These are phyloP conservation scores for Aspergillus sp. DNA, from an alignment of 2,329 filamentous ascomycete genomes.

Conservation along the genomic window DNA sequence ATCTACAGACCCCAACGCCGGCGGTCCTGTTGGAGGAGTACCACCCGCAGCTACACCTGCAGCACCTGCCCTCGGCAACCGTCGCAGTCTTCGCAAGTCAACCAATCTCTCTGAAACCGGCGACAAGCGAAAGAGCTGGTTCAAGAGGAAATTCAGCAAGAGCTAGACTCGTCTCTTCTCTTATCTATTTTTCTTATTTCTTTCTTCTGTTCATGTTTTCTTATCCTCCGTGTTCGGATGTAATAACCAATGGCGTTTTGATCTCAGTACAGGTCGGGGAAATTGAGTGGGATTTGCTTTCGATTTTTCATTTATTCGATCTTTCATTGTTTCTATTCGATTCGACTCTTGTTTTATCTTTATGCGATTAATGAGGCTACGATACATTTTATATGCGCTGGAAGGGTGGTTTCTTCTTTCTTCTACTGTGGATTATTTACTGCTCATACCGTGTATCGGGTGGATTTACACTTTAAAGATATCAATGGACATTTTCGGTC, in stretches of 20 bases:
- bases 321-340: neutral
- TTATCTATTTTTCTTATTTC: constrained; percentile 2
- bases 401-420: neutral
- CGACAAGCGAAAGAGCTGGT: constrained; percentile 88
- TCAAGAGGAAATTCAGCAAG: constrained; percentile 73
- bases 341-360: neutral
- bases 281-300: too few relatives aligned
- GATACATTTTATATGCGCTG: constrained; percentile 15
- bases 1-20: constrained; percentile 17
- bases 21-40: constrained; percentile 21
- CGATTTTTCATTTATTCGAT: too few relatives aligned
- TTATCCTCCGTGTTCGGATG: neutral
- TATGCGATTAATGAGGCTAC: constrained; percentile 18
- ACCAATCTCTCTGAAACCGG: constrained; percentile 13
- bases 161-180: constrained; percentile 10
- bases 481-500: too few relatives aligned
- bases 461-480: too few relatives aligned
- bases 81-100: constrained; percentile 18
- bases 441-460: too few relatives aligned
- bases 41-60: neutral
- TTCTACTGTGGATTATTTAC: too few relatives aligned
- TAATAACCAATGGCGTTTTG: neutral
- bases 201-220: constrained; percentile 1
- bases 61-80: constrained; percentile 12
- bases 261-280: too few relatives aligned